phyloP scores from a whole-genome alignment of 495 filamentous ascomycete genomes.

The Daldinia concentrica region DNA sequence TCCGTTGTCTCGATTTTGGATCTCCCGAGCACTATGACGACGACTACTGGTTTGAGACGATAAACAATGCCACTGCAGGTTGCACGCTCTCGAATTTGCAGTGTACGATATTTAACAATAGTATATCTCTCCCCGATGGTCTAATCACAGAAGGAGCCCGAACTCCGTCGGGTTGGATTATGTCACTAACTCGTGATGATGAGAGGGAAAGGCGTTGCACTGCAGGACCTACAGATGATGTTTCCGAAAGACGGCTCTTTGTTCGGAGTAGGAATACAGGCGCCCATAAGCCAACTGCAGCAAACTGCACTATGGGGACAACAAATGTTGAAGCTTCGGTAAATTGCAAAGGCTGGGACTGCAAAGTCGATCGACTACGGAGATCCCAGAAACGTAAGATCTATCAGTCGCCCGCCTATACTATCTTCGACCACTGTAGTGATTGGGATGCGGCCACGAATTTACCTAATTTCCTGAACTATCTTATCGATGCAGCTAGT shows the following conservation, averaged over 20 bases:
- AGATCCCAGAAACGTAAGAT: not conserved
- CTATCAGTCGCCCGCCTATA: not conserved
- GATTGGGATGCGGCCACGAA: not conserved
- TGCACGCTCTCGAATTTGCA: not conserved
- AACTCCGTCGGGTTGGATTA: not conserved
- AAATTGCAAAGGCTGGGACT: constrained; percentile 12
- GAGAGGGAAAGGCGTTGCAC: not conserved
- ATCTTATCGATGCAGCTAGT: not conserved
- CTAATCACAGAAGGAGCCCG: not conserved
- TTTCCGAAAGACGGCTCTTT: constrained; percentile 1
- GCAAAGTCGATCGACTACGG: constrained; percentile 2
- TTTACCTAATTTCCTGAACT: not conserved
- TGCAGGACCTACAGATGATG: not conserved
- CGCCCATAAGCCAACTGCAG: not conserved
- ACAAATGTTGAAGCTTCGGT: not conserved
- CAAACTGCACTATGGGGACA: constrained; percentile 2
- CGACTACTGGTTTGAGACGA: not conserved
- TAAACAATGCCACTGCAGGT: not conserved
- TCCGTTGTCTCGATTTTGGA: not conserved
- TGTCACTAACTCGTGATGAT: constrained; percentile 3
- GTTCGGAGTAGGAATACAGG: not conserved
- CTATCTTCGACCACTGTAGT: constrained; percentile 1
- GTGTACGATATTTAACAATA: not conserved
- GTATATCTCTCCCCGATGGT: not conserved
- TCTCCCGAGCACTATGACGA: not conserved